Conservation (phyloP, 1,284 basidiomycete genomes). For the Pseudozyma thailandica region DNA sequence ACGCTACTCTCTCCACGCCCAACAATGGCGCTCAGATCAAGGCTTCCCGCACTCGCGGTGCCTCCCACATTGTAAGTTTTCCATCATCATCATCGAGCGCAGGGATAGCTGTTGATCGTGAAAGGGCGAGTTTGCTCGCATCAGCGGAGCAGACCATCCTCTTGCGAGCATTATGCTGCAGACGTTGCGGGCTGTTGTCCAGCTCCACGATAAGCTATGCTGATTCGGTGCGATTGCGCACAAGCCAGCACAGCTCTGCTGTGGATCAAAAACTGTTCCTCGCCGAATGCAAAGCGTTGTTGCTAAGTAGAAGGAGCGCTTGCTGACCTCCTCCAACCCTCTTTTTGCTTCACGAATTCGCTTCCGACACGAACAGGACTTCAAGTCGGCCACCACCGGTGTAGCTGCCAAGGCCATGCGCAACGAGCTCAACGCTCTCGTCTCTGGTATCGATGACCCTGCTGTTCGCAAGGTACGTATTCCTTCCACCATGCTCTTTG, state of each 20-base stretch:
- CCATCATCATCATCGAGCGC: background rate
- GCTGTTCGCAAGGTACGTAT: conserved; percentile 74
- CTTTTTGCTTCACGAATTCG: background rate
- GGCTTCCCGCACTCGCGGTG: conserved; percentile 64
- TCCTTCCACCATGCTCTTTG: background rate
- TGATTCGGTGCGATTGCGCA: too few species aligned
- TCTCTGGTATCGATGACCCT: conserved; percentile 75
- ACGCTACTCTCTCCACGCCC: conserved; percentile 61
- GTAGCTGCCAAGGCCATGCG: conserved; percentile 98
- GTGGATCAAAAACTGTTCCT: too few species aligned
- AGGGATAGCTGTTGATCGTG: background rate
- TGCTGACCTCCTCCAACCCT: conserved; percentile 4
- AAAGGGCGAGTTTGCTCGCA: too few species aligned
- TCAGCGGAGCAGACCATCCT: too few species aligned
- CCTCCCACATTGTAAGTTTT: conserved; percentile 65
- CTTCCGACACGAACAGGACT: conserved; percentile 71
- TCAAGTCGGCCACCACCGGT: conserved; percentile 97
- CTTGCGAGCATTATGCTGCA: too few species aligned
- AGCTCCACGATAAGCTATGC: too few species aligned
- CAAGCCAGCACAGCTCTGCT: too few species aligned
- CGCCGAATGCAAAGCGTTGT: too few species aligned
- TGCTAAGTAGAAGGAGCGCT: background rate
- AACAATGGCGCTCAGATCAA: conserved; percentile 60
- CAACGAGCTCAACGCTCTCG: conserved; percentile 95
- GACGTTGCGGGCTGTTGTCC: too few species aligned